Percentiles rank a stretch among this genome's conserved stretches.
Evolutionary conservation across 352 stramenopile genomes (phyloP).

Genomic region (Phytopythium litorale): DNA sequence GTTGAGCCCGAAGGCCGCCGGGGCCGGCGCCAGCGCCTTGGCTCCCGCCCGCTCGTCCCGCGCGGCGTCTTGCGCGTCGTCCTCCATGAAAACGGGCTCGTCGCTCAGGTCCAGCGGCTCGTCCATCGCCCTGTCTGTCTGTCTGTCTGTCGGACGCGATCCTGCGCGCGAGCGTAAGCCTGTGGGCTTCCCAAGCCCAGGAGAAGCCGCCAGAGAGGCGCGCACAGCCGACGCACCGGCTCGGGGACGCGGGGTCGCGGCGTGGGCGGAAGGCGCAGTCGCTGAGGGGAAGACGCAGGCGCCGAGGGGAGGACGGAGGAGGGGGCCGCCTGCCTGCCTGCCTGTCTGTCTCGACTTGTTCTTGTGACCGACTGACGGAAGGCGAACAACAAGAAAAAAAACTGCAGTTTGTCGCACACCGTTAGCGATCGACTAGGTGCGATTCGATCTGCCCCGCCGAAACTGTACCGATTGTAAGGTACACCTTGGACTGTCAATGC

Average conservation of each 20-base stretch:
- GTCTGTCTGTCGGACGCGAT: too few species aligned
- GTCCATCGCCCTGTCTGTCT: neutral
- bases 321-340: too few species aligned
- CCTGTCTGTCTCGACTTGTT: too few species aligned
- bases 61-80: slow-evolving; percentile 6
- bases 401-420: neutral
- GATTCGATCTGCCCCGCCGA: neutral
- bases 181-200: too few species aligned
- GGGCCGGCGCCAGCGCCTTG: slow-evolving; percentile 4
- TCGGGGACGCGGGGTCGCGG: too few species aligned
- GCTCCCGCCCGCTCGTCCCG: neutral
- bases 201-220: too few species aligned
- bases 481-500: too few species aligned
- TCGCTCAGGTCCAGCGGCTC: neutral
- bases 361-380: neutral
- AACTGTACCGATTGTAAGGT: neutral
- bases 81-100: slow-evolving; percentile 7
- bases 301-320: too few species aligned
- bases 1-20: slow-evolving; percentile 23
- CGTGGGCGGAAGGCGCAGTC: too few species aligned
- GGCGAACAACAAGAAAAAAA: neutral
- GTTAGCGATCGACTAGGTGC: neutral
- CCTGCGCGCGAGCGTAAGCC: too few species aligned
- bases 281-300: too few species aligned
- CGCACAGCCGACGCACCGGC: too few species aligned